Base-by-base conservation (phyloP, 768 basidiomycete genomes). In the Leccinum boreale region DNA sequence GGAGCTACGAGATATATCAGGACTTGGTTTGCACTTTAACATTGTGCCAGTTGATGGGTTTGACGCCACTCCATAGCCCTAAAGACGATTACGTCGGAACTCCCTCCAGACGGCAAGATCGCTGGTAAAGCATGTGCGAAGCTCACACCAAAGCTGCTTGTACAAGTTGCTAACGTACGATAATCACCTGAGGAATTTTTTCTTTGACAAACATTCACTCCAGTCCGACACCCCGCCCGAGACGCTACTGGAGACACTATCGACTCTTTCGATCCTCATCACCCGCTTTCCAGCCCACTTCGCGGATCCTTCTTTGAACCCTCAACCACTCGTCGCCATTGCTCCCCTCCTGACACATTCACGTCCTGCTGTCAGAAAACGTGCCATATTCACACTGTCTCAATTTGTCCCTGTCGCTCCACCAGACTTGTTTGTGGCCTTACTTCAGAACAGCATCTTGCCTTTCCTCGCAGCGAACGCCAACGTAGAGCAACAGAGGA, bases 61-160 rank as follows among this genome's bases (percentile, higher is more conserved):
- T 57, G 49, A 69, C 59, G 50, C 50, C 59, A 51, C 52, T 26
- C 44, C 48, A 17, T 64, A 95, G 96, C 94, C 5, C 78, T 99
- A 57, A 98, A 98, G 76, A 96, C 94, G 3, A 94, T 98, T 63
- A 94, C 94, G 4, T 82, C 88, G 17, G 94, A 98, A 73, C 79
- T 98, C 51, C 90, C 92, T 9, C 82, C 85, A 5, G 90, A 90
- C 62, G 87, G 90, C 53, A 87, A 85, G 66, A 85, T 95, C 56
- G 89, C 89, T 1, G 78, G 79, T 2, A 86, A 86, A 44, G 90
- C 90, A 33, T 93, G 92, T 65, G 84, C 85, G 46, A 94, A 90
- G 74, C 77, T 98, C 50, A 86, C 90, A 2, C 90, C 93, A 8
- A 90, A 90, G 69, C 78, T 97, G 7, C 81, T 98, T 11, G 79